These are phyloP conservation scores for Aspergillus texensis DNA, from an alignment of 2,329 filamentous ascomycete species.

Conservation along the genomic window DNA sequence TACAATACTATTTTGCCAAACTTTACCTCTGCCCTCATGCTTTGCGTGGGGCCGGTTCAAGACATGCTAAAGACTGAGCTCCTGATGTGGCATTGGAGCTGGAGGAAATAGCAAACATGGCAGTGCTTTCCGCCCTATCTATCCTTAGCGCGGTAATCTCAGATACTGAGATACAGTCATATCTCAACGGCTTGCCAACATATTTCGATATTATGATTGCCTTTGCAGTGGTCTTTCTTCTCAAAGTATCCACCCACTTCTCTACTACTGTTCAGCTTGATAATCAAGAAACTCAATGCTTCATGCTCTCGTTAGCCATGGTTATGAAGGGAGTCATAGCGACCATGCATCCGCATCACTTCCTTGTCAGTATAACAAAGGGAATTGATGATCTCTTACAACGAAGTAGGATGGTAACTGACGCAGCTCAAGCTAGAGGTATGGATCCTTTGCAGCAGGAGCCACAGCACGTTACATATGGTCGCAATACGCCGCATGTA, in stretches of 20 bases:
- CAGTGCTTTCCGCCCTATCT: slow-evolving; percentile 37
- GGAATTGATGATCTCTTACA: background rate
- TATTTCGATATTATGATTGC: slow-evolving; percentile 46
- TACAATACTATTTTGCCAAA: slow-evolving; percentile 52
- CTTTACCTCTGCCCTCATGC: slow-evolving; percentile 51
- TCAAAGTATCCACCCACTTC: slow-evolving; percentile 41
- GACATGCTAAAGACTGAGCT: background rate
- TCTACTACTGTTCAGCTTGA: background rate
- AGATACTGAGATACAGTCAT: slow-evolving; percentile 38
- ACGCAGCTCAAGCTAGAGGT: background rate
- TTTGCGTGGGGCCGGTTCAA: slow-evolving; percentile 36
- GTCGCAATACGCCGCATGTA: background rate
- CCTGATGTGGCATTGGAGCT: slow-evolving; percentile 32
- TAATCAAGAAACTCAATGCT: background rate
- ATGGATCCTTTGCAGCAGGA: background rate
- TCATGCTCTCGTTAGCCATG: background rate
- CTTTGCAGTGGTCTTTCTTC: slow-evolving; percentile 42
- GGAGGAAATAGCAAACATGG: slow-evolving; percentile 41
- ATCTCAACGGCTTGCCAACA: slow-evolving; percentile 38
- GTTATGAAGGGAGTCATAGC: background rate
- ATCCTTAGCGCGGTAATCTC: slow-evolving; percentile 38
- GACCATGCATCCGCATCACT: slow-evolving; percentile 2
- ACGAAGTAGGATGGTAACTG: background rate
- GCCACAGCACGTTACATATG: background rate
- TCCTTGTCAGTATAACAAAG: background rate